Percentiles rank a stretch among this genome's conserved stretches.
Evolutionary conservation across 164 flowering plant species (phyloP).

Genomic region (Vitis rotundifolia): DNA sequence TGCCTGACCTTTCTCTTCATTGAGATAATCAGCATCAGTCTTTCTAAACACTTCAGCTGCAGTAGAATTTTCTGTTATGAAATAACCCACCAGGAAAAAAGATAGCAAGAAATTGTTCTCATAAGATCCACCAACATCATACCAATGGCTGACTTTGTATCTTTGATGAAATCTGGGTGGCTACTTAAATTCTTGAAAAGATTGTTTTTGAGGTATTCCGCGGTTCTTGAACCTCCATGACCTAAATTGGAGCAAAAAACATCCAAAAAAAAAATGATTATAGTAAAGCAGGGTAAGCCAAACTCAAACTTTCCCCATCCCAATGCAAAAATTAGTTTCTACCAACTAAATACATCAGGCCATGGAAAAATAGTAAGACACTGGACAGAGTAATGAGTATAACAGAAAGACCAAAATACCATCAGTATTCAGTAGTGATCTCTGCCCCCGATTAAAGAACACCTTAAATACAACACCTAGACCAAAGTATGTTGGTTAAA

Average conservation of each 20-base stretch:
- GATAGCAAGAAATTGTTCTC: not conserved
- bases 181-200: constrained; percentile 70
- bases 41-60: constrained; percentile 72
- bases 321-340: not conserved
- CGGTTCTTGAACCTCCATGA: constrained; percentile 82
- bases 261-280: constrained; percentile 2
- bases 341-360: not conserved
- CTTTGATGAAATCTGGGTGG: constrained; percentile 67
- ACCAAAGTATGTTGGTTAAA: too few relatives aligned
- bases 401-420: not conserved
- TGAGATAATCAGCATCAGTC: constrained; percentile 69
- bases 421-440: not conserved
- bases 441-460: not conserved
- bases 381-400: too few relatives aligned
- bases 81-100: not conserved
- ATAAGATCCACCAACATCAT: constrained; percentile 23
- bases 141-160: constrained; percentile 81
- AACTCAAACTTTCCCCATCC: not conserved
- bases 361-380: not conserved
- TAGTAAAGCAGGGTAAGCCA: not conserved
- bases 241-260: constrained; percentile 37
- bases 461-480: not conserved
- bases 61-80: constrained; percentile 6
- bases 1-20: constrained; percentile 61
- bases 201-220: constrained; percentile 72